A percentile compares a stretch with the other conserved stretches of the same genome.
Evolutionary conservation across 208 protist genomes (phyloP).

Genomic region (Leptomonas seymouri): DNA sequence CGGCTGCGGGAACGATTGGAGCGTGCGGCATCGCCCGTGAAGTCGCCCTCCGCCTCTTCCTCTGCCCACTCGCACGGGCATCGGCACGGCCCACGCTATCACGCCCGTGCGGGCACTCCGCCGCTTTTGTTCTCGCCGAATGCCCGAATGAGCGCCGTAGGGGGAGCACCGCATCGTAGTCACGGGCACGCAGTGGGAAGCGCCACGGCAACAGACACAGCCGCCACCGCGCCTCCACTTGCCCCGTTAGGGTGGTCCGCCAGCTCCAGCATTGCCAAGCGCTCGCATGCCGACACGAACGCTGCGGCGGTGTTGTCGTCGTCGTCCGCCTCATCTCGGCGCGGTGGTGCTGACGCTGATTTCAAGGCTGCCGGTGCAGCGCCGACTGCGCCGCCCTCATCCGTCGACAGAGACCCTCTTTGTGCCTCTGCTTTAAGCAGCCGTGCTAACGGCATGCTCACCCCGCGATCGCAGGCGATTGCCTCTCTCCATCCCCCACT

Average conservation of each 20-base stretch:
- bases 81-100: not conserved
- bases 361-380: not conserved
- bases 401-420: not conserved
- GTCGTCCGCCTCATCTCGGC: not conserved
- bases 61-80: not conserved
- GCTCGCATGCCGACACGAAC: constrained; percentile 20
- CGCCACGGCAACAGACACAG: not conserved
- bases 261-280: constrained; percentile 50
- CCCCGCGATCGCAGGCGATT: constrained; percentile 19
- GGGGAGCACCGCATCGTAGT: not conserved
- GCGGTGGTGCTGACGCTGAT: not conserved
- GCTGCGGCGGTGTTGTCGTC: not conserved
- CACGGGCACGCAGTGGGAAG: not conserved
- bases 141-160: not conserved
- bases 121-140: not conserved
- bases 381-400: not conserved
- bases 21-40: not conserved
- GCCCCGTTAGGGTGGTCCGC: constrained; percentile 63
- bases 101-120: not conserved
- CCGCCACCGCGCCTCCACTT: constrained; percentile 4
- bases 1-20: constrained; percentile 23
- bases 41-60: constrained; percentile 3
- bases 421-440: not conserved
- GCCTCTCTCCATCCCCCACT: constrained; percentile 14
- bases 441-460: not conserved